Evolutionary conservation across 352 stramenopile species (phyloP).

Genomic region (Phytophthora ohioensis): DNA sequence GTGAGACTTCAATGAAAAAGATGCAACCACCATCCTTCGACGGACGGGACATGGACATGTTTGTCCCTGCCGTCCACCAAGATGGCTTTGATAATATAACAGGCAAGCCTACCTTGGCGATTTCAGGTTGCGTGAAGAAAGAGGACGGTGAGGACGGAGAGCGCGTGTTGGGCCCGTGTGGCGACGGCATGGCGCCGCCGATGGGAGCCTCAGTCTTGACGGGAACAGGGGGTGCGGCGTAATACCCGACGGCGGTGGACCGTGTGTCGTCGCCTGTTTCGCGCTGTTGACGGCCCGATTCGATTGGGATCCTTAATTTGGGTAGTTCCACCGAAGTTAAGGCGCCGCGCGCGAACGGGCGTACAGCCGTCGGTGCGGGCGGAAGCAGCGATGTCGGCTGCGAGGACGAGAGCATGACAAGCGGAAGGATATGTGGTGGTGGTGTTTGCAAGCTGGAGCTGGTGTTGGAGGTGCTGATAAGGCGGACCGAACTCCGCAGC

Average conservation of each 20-base stretch:
- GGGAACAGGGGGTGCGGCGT: slow-evolving; percentile 20
- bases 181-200: slow-evolving; percentile 1
- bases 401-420: slow-evolving; percentile 27
- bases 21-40: slow-evolving; percentile 30
- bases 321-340: slow-evolving; percentile 25
- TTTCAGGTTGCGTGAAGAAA: slow-evolving; percentile 51
- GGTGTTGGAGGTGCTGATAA: neutral
- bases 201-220: slow-evolving; percentile 25
- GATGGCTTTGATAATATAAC: neutral
- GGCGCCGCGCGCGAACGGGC: slow-evolving; percentile 4
- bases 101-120: slow-evolving; percentile 36
- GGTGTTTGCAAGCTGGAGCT: neutral
- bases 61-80: neutral
- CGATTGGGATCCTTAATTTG: slow-evolving; percentile 38
- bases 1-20: slow-evolving; percentile 28
- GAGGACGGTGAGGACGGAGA: slow-evolving; percentile 56
- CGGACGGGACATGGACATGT: slow-evolving; percentile 15
- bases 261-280: slow-evolving; percentile 28
- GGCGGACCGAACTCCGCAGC: slow-evolving; percentile 18
- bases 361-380: slow-evolving; percentile 11
- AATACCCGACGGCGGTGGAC: slow-evolving; percentile 15
- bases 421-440: too few species aligned
- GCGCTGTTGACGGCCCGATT: slow-evolving; percentile 11
- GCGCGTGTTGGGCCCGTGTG: slow-evolving; percentile 31
- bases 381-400: slow-evolving; percentile 2